phyloP scores from a whole-genome alignment of 768 basidiomycete genomes.

The Termitomyces titanicus region DNA sequence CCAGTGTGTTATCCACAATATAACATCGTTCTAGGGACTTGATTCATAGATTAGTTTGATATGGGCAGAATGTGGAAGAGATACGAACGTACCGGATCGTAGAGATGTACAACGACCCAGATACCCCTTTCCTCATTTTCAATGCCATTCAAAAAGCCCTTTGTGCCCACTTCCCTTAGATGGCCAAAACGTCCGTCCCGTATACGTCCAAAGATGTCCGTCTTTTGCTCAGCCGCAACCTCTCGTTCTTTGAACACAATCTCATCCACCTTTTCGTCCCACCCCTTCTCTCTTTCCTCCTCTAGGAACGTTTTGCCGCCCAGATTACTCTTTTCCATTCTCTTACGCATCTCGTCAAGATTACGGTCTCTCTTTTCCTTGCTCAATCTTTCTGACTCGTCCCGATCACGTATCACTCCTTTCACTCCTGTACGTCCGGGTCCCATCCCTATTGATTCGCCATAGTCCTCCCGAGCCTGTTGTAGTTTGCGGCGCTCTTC shows the following conservation, averaged over 20 bases:
- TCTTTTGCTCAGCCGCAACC: slow-evolving; percentile 25
- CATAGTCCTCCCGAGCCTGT: slow-evolving; percentile 27
- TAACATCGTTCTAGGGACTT: slow-evolving; percentile 79
- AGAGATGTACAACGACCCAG: slow-evolving; percentile 86
- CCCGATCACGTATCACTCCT: slow-evolving; percentile 79
- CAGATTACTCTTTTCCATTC: slow-evolving; percentile 63
- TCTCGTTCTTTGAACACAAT: slow-evolving; percentile 42
- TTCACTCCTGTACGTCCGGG: slow-evolving; percentile 87
- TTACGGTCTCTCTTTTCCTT: slow-evolving; percentile 52
- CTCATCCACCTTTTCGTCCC: slow-evolving; percentile 44
- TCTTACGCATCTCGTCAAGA: slow-evolving; percentile 45
- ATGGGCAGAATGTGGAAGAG: slow-evolving; percentile 1
- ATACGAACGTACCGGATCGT: slow-evolving; percentile 60
- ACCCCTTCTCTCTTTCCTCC: slow-evolving; percentile 60
- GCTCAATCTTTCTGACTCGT: slow-evolving; percentile 59
- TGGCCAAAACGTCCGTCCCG: slow-evolving; percentile 69
- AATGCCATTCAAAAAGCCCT: slow-evolving; percentile 70
- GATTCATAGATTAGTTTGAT: not conserved
- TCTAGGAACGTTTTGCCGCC: slow-evolving; percentile 75
- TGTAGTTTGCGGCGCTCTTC: slow-evolving; percentile 32
- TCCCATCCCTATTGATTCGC: slow-evolving; percentile 78
- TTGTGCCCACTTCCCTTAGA: slow-evolving; percentile 72
- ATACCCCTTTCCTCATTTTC: slow-evolving; percentile 65
- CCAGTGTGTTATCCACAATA: slow-evolving; percentile 60
- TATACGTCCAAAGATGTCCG: slow-evolving; percentile 44